These are phyloP conservation scores for Ophiorrhiza pumila DNA, from an alignment of 257 asterid species.

Conservation along the genomic window DNA sequence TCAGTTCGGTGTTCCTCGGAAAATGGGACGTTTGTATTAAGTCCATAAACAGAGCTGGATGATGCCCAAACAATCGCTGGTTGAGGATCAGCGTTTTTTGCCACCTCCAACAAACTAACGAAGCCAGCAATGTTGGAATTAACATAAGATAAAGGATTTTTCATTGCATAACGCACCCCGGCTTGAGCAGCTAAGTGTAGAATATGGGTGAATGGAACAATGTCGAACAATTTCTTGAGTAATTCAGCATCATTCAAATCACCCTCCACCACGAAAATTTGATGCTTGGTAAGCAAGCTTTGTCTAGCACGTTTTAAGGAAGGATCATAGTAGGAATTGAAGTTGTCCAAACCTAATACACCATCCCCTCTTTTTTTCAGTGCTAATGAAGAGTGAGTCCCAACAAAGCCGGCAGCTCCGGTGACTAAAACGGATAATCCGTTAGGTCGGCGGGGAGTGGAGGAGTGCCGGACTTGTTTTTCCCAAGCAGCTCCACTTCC, in stretches of 20 bases:
- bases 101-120: slow-evolving; percentile 68
- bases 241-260: slow-evolving; percentile 64
- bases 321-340: slow-evolving; percentile 86
- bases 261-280: slow-evolving; percentile 63
- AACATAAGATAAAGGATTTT: slow-evolving; percentile 73
- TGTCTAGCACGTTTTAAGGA: slow-evolving; percentile 66
- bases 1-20: slow-evolving; percentile 74
- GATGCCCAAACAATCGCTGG: slow-evolving; percentile 97
- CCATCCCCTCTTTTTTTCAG: slow-evolving; percentile 87
- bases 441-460: slow-evolving; percentile 77
- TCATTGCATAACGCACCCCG: slow-evolving; percentile 98
- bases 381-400: slow-evolving; percentile 78
- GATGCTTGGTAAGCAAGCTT: slow-evolving; percentile 38
- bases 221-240: slow-evolving; percentile 62
- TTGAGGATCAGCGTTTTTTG: slow-evolving; percentile 80
- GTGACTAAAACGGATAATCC: slow-evolving; percentile 86
- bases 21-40: slow-evolving; percentile 69
- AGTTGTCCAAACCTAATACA: slow-evolving; percentile 80
- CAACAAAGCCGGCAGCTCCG: slow-evolving; percentile 94
- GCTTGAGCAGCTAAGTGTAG: slow-evolving; percentile 95
- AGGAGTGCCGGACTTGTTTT: slow-evolving; percentile 73
- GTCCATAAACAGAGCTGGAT: slow-evolving; percentile 80
- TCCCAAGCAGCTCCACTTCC: slow-evolving; percentile 74
- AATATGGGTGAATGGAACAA: slow-evolving; percentile 72
- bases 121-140: slow-evolving; percentile 79